Evolutionary conservation across 768 basidiomycete species (phyloP).

Genomic region (Lyophyllum atratum): DNA sequence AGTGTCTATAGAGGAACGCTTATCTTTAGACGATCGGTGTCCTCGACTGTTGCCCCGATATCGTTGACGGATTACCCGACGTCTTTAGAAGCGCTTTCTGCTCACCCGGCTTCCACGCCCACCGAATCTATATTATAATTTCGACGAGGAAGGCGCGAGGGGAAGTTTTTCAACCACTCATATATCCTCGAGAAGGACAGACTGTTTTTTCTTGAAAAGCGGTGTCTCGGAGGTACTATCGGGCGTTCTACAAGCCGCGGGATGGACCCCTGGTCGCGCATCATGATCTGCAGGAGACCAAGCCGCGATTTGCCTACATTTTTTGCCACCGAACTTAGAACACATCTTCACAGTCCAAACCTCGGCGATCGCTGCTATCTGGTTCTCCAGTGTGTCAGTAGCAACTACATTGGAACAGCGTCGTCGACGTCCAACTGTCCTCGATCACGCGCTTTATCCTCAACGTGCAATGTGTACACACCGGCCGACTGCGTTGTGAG

Average conservation of each 20-base stretch:
- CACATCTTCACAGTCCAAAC: no score
- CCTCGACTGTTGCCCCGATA: slow-evolving; percentile 1
- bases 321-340: background rate
- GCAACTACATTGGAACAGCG: background rate
- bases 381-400: background rate
- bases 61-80: background rate
- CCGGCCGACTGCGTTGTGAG: background rate
- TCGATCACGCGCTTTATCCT: background rate
- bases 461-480: background rate
- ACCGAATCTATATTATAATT: background rate
- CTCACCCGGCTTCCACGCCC: background rate
- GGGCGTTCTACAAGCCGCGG: background rate
- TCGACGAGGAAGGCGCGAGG: background rate
- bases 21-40: slow-evolving; percentile 8
- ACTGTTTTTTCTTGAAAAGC: background rate
- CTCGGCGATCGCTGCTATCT: no score
- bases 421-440: background rate
- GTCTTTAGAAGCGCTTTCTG: background rate
- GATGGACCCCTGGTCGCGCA: background rate
- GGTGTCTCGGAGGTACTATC: background rate
- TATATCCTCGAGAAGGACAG: background rate
- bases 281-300: background rate
- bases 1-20: slow-evolving; percentile 2
- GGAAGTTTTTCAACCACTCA: background rate
- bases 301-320: background rate